Conservation (phyloP, 2,329 filamentous ascomycete species). For the Xylariaceae sp. region DNA sequence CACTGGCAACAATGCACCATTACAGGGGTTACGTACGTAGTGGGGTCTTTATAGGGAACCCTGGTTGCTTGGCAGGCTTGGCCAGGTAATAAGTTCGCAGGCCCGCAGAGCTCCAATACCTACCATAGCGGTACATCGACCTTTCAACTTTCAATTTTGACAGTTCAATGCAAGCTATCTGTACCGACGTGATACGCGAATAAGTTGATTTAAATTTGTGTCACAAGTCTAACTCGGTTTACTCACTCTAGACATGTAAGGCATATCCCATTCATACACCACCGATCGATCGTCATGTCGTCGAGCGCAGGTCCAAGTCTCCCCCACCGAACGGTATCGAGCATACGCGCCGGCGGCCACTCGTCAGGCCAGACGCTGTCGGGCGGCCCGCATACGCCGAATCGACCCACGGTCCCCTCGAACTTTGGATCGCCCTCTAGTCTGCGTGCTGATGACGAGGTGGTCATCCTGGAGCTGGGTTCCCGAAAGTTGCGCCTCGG, state of each 20-base stretch:
- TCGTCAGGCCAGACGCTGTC: slow-evolving; percentile 36
- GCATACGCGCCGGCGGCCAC: slow-evolving; percentile 52
- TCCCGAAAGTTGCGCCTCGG: slow-evolving; percentile 78
- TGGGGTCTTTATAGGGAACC: not conserved
- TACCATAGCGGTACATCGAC: not conserved
- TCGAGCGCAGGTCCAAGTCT: slow-evolving; percentile 48
- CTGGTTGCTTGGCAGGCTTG: not conserved
- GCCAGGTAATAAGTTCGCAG: not conserved
- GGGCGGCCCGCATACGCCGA: slow-evolving; percentile 63
- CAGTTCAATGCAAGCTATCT: not conserved
- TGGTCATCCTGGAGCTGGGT: slow-evolving; percentile 81
- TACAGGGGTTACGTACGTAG: slow-evolving; percentile 7
- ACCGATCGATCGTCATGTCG: slow-evolving; percentile 42
- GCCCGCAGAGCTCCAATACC: not conserved
- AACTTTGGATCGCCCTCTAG: slow-evolving; percentile 62
- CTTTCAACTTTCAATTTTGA: not conserved
- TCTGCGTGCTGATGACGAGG: slow-evolving; percentile 78
- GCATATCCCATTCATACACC: not conserved
- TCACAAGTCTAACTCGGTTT: not conserved
- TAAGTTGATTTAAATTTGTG: not conserved
- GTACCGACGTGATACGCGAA: not conserved
- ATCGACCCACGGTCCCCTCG: slow-evolving; percentile 49
- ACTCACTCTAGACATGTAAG: slow-evolving; percentile 10
- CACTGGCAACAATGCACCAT: slow-evolving; percentile 34
- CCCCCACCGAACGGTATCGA: slow-evolving; percentile 61